Evolutionary conservation across 495 filamentous ascomycete species (phyloP).

Genomic region (Aspergillus asperescens): DNA sequence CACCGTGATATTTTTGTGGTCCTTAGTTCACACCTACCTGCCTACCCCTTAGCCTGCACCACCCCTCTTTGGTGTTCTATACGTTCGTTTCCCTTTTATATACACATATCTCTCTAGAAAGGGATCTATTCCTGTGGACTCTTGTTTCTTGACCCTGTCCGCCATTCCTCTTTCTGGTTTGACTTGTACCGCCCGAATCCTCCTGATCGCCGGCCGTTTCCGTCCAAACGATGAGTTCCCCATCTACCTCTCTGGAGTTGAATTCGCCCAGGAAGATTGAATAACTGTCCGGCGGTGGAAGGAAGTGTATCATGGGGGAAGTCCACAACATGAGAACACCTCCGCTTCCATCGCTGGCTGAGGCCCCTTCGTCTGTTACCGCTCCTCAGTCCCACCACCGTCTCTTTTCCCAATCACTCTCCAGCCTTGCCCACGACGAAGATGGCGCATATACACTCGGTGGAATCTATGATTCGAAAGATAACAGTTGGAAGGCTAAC

Average conservation of each 20-base stretch:
- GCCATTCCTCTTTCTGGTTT: not conserved
- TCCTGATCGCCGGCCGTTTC: conserved; percentile 21
- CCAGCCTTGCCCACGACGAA: conserved; percentile 17
- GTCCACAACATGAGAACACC: conserved; percentile 37
- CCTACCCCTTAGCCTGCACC: conserved; percentile 3
- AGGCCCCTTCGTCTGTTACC: conserved; percentile 32
- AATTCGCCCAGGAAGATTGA: conserved; percentile 34
- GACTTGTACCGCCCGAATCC: conserved; percentile 4
- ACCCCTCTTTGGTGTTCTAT: not conserved
- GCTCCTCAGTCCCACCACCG: conserved; percentile 26
- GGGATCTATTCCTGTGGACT: not conserved
- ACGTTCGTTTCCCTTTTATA: conserved; percentile 8
- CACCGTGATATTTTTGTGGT: conserved; percentile 2
- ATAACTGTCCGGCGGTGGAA: conserved; percentile 31
- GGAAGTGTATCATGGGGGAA: conserved; percentile 37
- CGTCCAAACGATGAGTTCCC: conserved; percentile 37
- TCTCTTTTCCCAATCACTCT: conserved; percentile 26
- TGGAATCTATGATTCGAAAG: conserved; percentile 16
- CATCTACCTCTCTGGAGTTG: conserved; percentile 28
- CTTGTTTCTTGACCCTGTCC: not conserved
- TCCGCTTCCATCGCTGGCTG: conserved; percentile 42
- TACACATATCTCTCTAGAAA: not conserved
- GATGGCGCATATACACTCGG: conserved; percentile 20
- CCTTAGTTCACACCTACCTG: not conserved
- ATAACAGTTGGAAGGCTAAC: conserved; percentile 26